These are phyloP conservation scores for Wickerhamia fluorescens DNA, from an alignment of 805 yeast genomes.

Conservation along the genomic window DNA sequence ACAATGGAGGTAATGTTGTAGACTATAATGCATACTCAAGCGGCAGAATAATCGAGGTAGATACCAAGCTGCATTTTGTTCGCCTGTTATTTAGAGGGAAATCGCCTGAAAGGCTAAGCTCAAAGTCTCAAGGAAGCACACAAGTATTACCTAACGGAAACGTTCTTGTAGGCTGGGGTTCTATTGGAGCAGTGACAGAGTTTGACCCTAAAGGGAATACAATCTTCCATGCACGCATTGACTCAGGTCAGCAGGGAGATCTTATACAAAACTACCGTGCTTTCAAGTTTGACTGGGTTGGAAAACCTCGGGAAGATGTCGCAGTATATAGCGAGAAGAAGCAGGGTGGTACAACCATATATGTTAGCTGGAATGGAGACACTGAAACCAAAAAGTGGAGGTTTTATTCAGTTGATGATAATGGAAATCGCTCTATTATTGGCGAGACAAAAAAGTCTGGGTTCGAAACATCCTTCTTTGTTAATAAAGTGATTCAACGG, in stretches of 20 bases:
- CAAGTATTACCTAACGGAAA: conserved; percentile 27
- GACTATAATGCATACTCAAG: conserved; percentile 17
- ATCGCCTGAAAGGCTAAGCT: conserved; percentile 16
- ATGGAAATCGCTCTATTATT: conserved; percentile 7
- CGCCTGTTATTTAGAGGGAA: conserved; percentile 15
- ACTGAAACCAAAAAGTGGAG: conserved; percentile 26
- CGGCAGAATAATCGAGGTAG: conserved; percentile 28
- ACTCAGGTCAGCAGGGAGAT: conserved; percentile 19
- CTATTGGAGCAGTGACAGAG: conserved; percentile 33
- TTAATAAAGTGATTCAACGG: conserved; percentile 2
- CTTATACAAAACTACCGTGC: conserved; percentile 27
- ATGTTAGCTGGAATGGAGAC: conserved; percentile 36
- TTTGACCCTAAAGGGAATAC: conserved; percentile 18
- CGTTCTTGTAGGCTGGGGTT: conserved; percentile 32
- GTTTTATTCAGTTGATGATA: conserved; percentile 11
- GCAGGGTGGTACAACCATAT: conserved; percentile 11
- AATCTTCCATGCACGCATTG: conserved; percentile 25
- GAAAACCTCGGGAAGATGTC: conserved; percentile 24
- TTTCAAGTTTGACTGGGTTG: conserved; percentile 28
- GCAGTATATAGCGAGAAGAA: conserved; percentile 16
- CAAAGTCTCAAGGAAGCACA: conserved; percentile 27
- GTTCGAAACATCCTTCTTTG: conserved; percentile 18
- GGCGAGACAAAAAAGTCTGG: conserved; percentile 17
- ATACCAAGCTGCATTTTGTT: conserved; percentile 19
- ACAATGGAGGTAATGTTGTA: conserved; percentile 18